These are phyloP conservation scores for Marsdenia floribunda DNA, from an alignment of 257 asterid species.

Conservation along the genomic window DNA sequence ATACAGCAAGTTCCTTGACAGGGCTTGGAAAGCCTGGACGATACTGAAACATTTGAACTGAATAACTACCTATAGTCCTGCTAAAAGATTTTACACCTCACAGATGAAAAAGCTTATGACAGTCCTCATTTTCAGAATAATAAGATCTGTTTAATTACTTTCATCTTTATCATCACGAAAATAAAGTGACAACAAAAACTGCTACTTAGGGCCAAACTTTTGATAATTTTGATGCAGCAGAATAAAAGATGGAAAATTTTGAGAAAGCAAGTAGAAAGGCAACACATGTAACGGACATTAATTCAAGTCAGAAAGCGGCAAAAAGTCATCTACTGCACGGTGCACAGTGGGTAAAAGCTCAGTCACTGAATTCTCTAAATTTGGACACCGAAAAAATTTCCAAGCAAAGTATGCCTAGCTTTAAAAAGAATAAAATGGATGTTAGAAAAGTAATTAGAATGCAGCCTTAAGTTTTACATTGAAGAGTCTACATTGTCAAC, in stretches of 20 bases:
- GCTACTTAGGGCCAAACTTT: background rate
- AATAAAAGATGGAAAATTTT: background rate
- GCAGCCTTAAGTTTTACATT: background rate
- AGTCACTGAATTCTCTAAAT: background rate
- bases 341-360: background rate
- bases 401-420: background rate
- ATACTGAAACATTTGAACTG: conserved; percentile 55
- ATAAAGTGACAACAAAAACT: background rate
- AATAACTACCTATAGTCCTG: background rate
- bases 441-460: background rate
- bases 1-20: conserved; percentile 69
- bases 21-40: conserved; percentile 77
- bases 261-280: background rate
- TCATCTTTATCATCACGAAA: background rate
- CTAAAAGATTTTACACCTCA: background rate
- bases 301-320: background rate
- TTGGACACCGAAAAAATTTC: background rate
- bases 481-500: background rate
- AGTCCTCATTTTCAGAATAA: background rate
- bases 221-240: background rate
- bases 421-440: background rate
- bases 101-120: background rate
- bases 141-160: background rate
- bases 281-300: background rate
- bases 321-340: background rate